phyloP scores from a whole-genome alignment of 345 rosid genomes.

The Populus simonii region DNA sequence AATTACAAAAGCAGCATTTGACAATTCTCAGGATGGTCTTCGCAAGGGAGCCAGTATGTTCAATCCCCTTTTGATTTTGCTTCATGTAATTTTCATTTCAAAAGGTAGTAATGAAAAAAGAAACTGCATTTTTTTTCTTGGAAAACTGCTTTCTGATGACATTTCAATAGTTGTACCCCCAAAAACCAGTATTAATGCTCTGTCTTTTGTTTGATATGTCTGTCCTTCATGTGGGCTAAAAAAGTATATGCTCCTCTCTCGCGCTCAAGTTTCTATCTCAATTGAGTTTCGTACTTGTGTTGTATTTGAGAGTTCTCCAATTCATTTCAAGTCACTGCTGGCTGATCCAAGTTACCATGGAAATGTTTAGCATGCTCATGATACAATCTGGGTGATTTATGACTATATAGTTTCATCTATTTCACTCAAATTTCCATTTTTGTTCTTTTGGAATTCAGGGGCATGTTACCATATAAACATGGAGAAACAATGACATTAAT shows the following conservation, averaged over 20 bases:
- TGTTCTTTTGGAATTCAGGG: too few relatives aligned
- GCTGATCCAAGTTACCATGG: neutral
- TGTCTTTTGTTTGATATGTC: neutral
- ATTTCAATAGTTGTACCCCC: neutral
- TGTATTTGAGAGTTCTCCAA: neutral
- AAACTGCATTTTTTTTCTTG: neutral
- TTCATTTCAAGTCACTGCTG: neutral
- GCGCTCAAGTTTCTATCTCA: neutral
- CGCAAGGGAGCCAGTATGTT: conserved; percentile 82
- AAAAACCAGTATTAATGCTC: neutral
- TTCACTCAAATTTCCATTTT: too few relatives aligned
- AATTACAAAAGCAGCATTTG: conserved; percentile 73
- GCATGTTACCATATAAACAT: too few relatives aligned
- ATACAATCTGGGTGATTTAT: too few relatives aligned
- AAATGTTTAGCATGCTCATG: too few relatives aligned
- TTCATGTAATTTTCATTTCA: neutral
- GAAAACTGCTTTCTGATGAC: neutral
- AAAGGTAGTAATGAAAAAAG: neutral
- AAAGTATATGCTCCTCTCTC: neutral
- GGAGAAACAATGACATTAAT: too few relatives aligned
- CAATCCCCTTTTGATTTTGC: neutral
- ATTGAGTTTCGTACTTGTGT: neutral
- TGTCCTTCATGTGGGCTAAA: neutral
- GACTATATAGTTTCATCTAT: too few relatives aligned
- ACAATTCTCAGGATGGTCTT: conserved; percentile 53